Conservation (phyloP, 2,329 filamentous ascomycete species). For the Sphaerostilbella broomeana region DNA sequence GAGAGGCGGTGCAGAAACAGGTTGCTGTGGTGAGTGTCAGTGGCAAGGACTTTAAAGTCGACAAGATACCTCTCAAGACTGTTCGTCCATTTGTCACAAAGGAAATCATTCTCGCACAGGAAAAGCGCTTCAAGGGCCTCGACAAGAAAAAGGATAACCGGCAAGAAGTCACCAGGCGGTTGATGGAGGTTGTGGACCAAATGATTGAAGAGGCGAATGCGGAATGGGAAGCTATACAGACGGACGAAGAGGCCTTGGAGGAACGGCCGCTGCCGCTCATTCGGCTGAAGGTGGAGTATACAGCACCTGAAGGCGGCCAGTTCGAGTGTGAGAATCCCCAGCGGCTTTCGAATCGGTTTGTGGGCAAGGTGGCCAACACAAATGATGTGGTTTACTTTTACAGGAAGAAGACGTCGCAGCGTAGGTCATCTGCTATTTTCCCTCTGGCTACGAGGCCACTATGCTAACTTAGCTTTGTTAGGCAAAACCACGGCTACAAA, state of each 20-base stretch:
- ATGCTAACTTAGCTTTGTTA: conserved; percentile 16
- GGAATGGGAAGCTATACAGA: conserved; percentile 76
- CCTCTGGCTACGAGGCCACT: background rate
- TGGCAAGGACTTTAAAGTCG: conserved; percentile 71
- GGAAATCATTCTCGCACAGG: conserved; percentile 71
- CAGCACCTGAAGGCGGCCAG: conserved; percentile 72
- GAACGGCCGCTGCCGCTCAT: conserved; percentile 73
- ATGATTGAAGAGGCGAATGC: conserved; percentile 79
- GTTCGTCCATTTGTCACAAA: conserved; percentile 86
- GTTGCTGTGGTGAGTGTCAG: conserved; percentile 80
- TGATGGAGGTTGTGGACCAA: conserved; percentile 73
- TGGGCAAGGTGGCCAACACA: conserved; percentile 83
- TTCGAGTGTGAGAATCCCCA: conserved; percentile 95
- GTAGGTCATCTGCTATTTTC: conserved; percentile 20
- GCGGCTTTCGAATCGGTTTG: conserved; percentile 88
- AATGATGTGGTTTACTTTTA: conserved; percentile 93
- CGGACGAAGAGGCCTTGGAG: conserved; percentile 52
- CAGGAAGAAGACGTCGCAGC: conserved; percentile 67
- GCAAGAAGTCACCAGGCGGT: conserved; percentile 66
- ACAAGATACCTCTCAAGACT: conserved; percentile 76
- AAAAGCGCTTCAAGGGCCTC: conserved; percentile 68
- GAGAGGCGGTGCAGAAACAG: conserved; percentile 86
- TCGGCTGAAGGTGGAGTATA: conserved; percentile 84
- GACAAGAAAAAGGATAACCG: conserved; percentile 79
- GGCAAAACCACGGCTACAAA: conserved; percentile 38